These are phyloP conservation scores for Paxillus ammoniavirescens DNA, from an alignment of 768 basidiomycete genomes.

Conservation along the genomic window DNA sequence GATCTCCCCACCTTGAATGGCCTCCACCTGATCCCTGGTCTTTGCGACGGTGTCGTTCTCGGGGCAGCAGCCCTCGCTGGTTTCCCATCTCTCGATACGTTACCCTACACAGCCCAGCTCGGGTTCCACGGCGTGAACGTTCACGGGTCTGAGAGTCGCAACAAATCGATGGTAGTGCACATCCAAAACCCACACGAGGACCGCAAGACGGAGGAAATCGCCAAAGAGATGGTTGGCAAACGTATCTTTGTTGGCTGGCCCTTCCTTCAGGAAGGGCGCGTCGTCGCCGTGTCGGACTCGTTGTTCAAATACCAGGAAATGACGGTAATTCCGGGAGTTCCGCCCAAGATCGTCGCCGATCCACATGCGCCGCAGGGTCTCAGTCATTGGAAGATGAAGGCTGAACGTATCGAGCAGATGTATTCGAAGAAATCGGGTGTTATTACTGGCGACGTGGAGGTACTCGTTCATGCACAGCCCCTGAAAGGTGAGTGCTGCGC, in stretches of 20 bases:
- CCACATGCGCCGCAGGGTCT: constrained; percentile 72
- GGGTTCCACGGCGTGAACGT: constrained; percentile 91
- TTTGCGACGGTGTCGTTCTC: constrained; percentile 85
- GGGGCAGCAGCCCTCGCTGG: constrained; percentile 88
- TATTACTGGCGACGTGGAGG: constrained; percentile 75
- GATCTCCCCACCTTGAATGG: constrained; percentile 85
- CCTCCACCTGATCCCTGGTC: constrained; percentile 80
- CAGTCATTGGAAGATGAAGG: constrained; percentile 75
- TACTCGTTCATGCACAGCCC: constrained; percentile 85
- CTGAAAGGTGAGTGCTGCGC: constrained; percentile 66
- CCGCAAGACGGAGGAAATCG: constrained; percentile 69
- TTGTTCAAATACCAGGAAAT: constrained; percentile 84
- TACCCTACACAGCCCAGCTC: constrained; percentile 73
- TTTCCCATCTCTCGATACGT: constrained; percentile 92
- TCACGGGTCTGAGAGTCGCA: constrained; percentile 85
- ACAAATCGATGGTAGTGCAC: constrained; percentile 91
- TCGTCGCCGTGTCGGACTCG: constrained; percentile 83
- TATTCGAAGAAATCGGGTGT: constrained; percentile 92
- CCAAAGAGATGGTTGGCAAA: constrained; percentile 69
- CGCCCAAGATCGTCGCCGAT: constrained; percentile 59
- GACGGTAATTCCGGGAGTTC: constrained; percentile 46
- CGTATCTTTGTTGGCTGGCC: constrained; percentile 89
- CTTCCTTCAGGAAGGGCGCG: constrained; percentile 89
- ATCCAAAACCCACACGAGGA: constrained; percentile 74
- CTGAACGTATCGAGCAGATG: constrained; percentile 75